Percentiles rank a stretch among this genome's conserved stretches.
Conservation (phyloP, 2,329 filamentous ascomycete species). For the Trichoderma aggressivum region DNA sequence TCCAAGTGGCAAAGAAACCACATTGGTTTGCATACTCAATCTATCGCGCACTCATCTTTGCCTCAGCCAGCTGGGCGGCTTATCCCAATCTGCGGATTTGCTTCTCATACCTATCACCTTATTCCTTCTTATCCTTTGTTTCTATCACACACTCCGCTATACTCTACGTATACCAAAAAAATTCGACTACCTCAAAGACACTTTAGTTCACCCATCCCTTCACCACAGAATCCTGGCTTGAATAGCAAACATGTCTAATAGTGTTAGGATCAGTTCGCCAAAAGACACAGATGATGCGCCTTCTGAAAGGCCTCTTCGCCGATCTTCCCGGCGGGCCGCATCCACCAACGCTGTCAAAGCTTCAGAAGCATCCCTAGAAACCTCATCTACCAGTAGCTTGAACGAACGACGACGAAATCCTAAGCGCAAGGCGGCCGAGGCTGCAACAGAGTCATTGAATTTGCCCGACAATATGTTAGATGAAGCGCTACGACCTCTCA, state of each 20-base stretch:
- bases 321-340: slow-evolving; percentile 6
- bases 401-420: slow-evolving; percentile 36
- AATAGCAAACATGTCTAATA: neutral
- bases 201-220: too few species aligned
- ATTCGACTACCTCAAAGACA: neutral
- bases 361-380: neutral
- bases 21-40: neutral
- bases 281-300: neutral
- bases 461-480: slow-evolving; percentile 42
- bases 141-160: neutral
- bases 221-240: neutral
- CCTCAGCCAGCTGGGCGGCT: neutral
- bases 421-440: slow-evolving; percentile 44
- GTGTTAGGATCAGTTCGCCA: neutral
- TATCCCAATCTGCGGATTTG: neutral
- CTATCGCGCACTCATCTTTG: neutral
- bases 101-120: neutral
- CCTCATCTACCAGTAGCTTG: slow-evolving; percentile 18
- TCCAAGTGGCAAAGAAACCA: neutral
- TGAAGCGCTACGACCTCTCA: slow-evolving; percentile 46
- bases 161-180: neutral
- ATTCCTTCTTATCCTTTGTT: neutral
- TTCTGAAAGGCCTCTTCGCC: slow-evolving; percentile 3
- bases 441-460: slow-evolving; percentile 28
- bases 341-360: neutral